Percentiles rank a stretch among this genome's conserved stretches.
phyloP scores from a whole-genome alignment of 495 filamentous ascomycete genomes.

The Penicillium argentinense region DNA sequence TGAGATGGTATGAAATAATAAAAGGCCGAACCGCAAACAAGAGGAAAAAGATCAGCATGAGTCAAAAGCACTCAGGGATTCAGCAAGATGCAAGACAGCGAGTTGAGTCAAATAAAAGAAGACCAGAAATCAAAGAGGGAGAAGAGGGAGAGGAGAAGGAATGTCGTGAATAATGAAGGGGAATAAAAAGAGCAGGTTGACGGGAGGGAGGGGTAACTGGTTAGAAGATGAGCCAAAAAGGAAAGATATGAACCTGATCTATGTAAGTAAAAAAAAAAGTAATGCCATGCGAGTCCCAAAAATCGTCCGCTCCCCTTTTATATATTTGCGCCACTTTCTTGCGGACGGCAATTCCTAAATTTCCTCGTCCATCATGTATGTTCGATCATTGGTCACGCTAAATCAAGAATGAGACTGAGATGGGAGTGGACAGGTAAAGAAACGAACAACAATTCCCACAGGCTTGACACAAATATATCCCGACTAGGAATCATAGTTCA shows the following conservation, averaged over 20 bases:
- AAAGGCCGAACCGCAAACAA: conserved; percentile 26
- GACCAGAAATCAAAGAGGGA: conserved; percentile 19
- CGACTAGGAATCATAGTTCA: conserved; percentile 27
- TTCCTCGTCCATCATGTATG: conserved; percentile 49
- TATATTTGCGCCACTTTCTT: conserved; percentile 46
- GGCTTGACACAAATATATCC: conserved; percentile 16
- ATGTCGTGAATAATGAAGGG: conserved; percentile 14
- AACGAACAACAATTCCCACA: conserved; percentile 28
- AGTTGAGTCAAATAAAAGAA: conserved; percentile 11
- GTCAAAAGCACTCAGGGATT: conserved; percentile 19
- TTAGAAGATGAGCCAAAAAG: conserved; percentile 20
- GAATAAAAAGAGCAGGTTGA: conserved; percentile 10
- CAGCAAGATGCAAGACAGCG: conserved; percentile 20
- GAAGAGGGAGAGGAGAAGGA: conserved; percentile 17
- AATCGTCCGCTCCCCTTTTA: conserved; percentile 48
- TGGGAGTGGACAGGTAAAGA: conserved; percentile 28
- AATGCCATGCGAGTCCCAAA: conserved; percentile 49
- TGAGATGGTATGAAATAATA: conserved; percentile 39
- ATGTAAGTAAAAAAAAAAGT: conserved; percentile 32
- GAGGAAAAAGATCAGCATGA: conserved; percentile 24
- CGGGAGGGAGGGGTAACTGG: conserved; percentile 2
- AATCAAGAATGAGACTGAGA: conserved; percentile 45
- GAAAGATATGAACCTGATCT: conserved; percentile 46
- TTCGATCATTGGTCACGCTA: conserved; percentile 53
- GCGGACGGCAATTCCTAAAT: conserved; percentile 40